Base-by-base conservation (phyloP, 345 rosid genomes). In the Sonneratia caseolaris region DNA sequence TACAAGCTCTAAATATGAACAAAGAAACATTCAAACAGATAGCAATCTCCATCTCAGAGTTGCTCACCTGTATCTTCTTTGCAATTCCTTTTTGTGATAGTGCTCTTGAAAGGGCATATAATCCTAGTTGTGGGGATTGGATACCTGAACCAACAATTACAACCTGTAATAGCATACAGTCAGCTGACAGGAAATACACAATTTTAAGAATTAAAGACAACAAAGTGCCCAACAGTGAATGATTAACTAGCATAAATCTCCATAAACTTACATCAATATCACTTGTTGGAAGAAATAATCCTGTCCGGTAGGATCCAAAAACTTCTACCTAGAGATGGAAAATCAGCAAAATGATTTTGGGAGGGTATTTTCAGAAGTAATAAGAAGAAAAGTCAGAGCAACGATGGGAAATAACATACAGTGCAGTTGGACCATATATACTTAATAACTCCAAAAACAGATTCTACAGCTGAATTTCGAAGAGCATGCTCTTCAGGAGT, bases 391-490 rank as follows among this genome's bases (percentile, higher is more conserved):
- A 40, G 24, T 16, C 8, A 37, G 21, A 1, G 12, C 61, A 61
- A 19, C 40, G 35, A 56, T 19, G 7, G 18, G 38, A 27, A 37
- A 42, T 38, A n/a, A 10, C 14, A 71, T 74, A 87, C 98, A 89
- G 81, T 82, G 84, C 93, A 87, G 73, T 75, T 73, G n/a, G 97
- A 95, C 97, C 98, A 94, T 79, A 91, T 91, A 80, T 91, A 91
- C 65, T 77, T 88, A 59, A 94, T 90, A 70, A 89, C 91, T 77
- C 82, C 83, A 75, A 76, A 79, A 14, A 94, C 97, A 77, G 76
- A 70, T 37, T 83, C 77, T 21, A 90, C 82, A 21, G 98, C 96
- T 38, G 76, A 76, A 72, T 74, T 78, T 12, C 97, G 91, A 55
- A 82, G 77, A 4, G 88, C 84, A 80, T 80, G 79, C 67, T 94